Percentiles rank a stretch among this genome's conserved stretches.
Evolutionary conservation across 2,329 filamentous ascomycete genomes (phyloP).

Genomic region (Ophiostoma australiae): DNA sequence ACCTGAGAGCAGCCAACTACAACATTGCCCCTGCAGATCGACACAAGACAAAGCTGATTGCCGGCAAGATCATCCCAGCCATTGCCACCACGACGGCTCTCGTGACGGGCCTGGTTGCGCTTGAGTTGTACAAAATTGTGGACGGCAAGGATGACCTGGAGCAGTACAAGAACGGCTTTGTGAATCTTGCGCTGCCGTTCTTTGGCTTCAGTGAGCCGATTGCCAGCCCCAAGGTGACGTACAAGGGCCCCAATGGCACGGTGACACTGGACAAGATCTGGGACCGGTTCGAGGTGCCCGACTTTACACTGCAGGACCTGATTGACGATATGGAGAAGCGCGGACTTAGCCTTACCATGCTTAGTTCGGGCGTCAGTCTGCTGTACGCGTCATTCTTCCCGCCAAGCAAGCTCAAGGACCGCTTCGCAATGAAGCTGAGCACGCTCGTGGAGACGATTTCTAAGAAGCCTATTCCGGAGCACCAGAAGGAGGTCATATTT

Average conservation of each 20-base stretch:
- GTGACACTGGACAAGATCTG: slow-evolving; percentile 92
- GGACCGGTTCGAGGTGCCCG: slow-evolving; percentile 89
- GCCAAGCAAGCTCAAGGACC: slow-evolving; percentile 71
- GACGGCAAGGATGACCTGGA: slow-evolving; percentile 96
- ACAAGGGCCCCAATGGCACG: slow-evolving; percentile 71
- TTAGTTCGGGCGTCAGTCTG: slow-evolving; percentile 94
- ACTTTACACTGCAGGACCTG: slow-evolving; percentile 81
- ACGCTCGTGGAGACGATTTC: slow-evolving; percentile 82
- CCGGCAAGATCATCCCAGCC: slow-evolving; percentile 97
- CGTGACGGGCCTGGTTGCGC: slow-evolving; percentile 84
- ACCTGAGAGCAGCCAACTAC: slow-evolving; percentile 95
- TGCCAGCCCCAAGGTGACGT: slow-evolving; percentile 85
- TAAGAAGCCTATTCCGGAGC: slow-evolving; percentile 83
- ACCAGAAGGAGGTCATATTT: slow-evolving; percentile 94
- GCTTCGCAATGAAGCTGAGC: slow-evolving; percentile 77
- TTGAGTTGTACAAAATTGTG: slow-evolving; percentile 94
- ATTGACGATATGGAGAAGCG: slow-evolving; percentile 73
- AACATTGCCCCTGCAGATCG: slow-evolving; percentile 88
- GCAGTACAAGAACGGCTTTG: slow-evolving; percentile 98
- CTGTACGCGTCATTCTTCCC: slow-evolving; percentile 93
- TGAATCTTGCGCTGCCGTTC: slow-evolving; percentile 94
- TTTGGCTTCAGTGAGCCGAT: slow-evolving; percentile 98
- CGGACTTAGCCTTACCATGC: slow-evolving; percentile 81
- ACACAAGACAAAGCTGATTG: slow-evolving; percentile 99
- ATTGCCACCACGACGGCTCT: slow-evolving; percentile 96